phyloP scores from a whole-genome alignment of 345 rosid species.

The Corchorus olitorius region DNA sequence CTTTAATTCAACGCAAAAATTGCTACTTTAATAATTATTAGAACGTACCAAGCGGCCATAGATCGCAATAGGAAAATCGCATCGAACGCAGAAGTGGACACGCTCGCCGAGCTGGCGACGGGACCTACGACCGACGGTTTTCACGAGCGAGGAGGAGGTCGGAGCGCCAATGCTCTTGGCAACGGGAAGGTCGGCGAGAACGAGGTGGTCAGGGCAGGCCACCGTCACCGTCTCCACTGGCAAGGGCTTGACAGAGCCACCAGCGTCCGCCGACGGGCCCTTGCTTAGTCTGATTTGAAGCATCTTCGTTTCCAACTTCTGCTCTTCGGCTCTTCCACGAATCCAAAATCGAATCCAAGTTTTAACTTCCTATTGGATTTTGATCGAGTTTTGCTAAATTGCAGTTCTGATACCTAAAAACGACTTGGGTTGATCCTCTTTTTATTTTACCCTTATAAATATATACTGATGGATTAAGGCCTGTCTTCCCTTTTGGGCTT shows the following conservation, averaged over 20 bases:
- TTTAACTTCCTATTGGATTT: no score
- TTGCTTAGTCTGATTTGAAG: constrained; percentile 82
- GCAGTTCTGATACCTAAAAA: no score
- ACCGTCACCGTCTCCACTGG: constrained; percentile 83
- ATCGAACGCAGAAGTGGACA: constrained; percentile 94
- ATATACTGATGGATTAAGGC: background rate
- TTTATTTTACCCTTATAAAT: background rate
- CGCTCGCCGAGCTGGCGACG: constrained; percentile 96
- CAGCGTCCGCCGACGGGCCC: constrained; percentile 55
- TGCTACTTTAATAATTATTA: background rate
- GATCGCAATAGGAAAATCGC: constrained; percentile 94
- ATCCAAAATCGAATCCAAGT: no score
- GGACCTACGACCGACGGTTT: constrained; percentile 80
- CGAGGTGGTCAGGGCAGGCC: constrained; percentile 93
- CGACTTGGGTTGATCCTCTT: background rate
- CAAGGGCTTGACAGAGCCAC: constrained; percentile 53
- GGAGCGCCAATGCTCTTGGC: constrained; percentile 92
- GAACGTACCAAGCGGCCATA: constrained; percentile 82
- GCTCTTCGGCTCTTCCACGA: no score
- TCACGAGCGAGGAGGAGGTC: constrained; percentile 59
- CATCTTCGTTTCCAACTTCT: constrained; percentile 36
- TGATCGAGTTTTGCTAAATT: no score
- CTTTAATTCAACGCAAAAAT: background rate
- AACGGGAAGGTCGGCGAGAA: constrained; percentile 97
- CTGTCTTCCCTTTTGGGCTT: background rate